Conservation (phyloP, 495 filamentous ascomycete genomes). For the Neurospora tetrasperma region DNA sequence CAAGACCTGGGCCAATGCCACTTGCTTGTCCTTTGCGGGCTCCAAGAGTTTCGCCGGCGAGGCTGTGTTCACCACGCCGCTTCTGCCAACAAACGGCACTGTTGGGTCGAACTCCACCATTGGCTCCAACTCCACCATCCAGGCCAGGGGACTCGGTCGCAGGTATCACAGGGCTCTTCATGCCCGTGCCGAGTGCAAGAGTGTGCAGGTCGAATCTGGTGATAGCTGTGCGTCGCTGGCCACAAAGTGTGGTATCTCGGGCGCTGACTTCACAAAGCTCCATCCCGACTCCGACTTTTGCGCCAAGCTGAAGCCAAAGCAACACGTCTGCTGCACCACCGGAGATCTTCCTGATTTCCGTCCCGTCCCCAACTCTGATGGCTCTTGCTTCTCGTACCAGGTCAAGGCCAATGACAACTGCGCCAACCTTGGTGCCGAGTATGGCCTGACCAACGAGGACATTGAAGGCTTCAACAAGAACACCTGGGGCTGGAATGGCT, state of each 20-base stretch:
- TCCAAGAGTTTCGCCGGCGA: constrained; percentile 11
- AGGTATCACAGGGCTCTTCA: background rate
- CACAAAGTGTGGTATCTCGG: constrained; percentile 29
- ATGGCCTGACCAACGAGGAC: constrained; percentile 23
- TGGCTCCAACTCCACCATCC: background rate
- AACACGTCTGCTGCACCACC: constrained; percentile 39
- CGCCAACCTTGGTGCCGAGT: constrained; percentile 14
- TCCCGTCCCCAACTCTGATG: constrained; percentile 33
- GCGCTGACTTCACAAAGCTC: constrained; percentile 28
- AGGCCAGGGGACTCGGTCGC: background rate
- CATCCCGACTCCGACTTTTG: constrained; percentile 29
- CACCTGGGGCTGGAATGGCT: constrained; percentile 44
- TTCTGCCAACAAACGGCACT: background rate
- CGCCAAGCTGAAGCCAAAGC: constrained; percentile 20
- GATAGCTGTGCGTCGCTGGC: constrained; percentile 35
- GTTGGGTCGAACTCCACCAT: background rate
- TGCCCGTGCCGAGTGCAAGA: constrained; percentile 7
- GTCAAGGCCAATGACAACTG: constrained; percentile 28
- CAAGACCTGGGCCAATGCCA: constrained; percentile 24
- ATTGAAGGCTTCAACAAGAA: constrained; percentile 32
- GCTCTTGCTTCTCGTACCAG: constrained; percentile 29
- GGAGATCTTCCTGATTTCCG: constrained; percentile 27
- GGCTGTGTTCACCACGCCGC: constrained; percentile 11
- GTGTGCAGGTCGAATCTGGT: constrained; percentile 18
- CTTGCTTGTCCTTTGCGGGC: constrained; percentile 19